phyloP scores from a whole-genome alignment of 768 basidiomycete species.

The Hydnum rufescens region DNA sequence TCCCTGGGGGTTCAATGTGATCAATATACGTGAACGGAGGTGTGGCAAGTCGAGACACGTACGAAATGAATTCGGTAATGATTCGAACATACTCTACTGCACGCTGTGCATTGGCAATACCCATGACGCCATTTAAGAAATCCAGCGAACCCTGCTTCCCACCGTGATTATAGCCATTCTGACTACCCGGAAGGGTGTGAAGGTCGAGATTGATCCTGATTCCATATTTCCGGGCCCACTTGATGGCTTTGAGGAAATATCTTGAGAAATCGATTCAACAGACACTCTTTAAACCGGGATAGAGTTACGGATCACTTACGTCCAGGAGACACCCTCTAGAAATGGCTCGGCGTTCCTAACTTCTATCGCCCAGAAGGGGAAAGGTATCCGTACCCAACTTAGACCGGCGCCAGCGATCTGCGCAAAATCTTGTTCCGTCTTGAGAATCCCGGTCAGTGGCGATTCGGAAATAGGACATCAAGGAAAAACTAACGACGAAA shows the following conservation, averaged over 20 bases:
- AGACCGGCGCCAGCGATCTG: constrained; percentile 1
- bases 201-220: constrained; percentile 71
- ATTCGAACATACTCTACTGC: constrained; percentile 77
- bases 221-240: constrained; percentile 49
- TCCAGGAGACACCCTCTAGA: background rate
- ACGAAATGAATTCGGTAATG: constrained; percentile 64
- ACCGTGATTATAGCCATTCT: constrained; percentile 95
- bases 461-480: background rate
- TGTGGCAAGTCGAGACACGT: too few species aligned
- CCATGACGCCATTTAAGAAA: constrained; percentile 79
- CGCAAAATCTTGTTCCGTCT: constrained; percentile 52
- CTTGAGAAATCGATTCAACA: constrained; percentile 36
- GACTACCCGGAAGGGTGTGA: constrained; percentile 68
- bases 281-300: constrained; percentile 43
- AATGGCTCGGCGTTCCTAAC: constrained; percentile 22
- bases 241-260: constrained; percentile 39
- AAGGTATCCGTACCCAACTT: background rate
- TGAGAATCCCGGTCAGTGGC: constrained; percentile 2
- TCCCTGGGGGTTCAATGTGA: constrained; percentile 1
- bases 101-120: constrained; percentile 82
- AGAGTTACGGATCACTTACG: constrained; percentile 43
- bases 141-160: constrained; percentile 63
- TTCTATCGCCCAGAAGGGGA: constrained; percentile 21
- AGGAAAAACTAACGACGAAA: constrained; percentile 48
- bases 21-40: constrained; percentile 3